phyloP scores from a whole-genome alignment of 2,329 filamentous ascomycete genomes.

The Cladophialophora yegresii region DNA sequence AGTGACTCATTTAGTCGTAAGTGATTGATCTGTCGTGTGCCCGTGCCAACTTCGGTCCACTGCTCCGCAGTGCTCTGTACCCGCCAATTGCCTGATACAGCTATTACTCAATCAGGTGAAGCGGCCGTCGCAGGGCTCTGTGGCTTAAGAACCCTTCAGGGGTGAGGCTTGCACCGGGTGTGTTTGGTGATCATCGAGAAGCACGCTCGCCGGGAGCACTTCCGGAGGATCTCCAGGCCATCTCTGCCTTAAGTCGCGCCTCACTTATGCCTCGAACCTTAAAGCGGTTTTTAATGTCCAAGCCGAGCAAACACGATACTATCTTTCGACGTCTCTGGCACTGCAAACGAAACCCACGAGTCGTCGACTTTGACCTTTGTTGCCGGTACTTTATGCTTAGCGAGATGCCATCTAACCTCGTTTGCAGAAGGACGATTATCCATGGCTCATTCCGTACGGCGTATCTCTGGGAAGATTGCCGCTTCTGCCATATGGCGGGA shows the following conservation, averaged over 20 bases:
- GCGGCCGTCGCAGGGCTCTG: conserved; percentile 9
- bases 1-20: not conserved
- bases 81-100: not conserved
- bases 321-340: not conserved
- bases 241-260: not conserved
- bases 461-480: not conserved
- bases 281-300: not conserved
- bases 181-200: conserved; percentile 22
- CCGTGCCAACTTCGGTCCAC: not conserved
- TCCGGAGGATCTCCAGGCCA: not conserved
- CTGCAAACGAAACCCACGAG: not conserved
- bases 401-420: not conserved
- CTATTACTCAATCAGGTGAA: not conserved
- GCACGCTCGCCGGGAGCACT: conserved; percentile 9
- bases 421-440: not conserved
- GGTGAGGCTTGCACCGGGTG: conserved; percentile 15
- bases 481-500: not conserved
- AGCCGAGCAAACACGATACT: not conserved
- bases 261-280: not conserved
- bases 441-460: too few species aligned
- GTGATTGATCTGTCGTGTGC: not conserved
- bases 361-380: not conserved
- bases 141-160: conserved; percentile 11
- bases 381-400: not conserved
- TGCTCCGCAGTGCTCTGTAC: not conserved